Percentiles rank a stretch among this genome's conserved stretches.
Evolutionary conservation across 805 yeast species (phyloP).

Genomic region (Metschnikowia orientalis): DNA sequence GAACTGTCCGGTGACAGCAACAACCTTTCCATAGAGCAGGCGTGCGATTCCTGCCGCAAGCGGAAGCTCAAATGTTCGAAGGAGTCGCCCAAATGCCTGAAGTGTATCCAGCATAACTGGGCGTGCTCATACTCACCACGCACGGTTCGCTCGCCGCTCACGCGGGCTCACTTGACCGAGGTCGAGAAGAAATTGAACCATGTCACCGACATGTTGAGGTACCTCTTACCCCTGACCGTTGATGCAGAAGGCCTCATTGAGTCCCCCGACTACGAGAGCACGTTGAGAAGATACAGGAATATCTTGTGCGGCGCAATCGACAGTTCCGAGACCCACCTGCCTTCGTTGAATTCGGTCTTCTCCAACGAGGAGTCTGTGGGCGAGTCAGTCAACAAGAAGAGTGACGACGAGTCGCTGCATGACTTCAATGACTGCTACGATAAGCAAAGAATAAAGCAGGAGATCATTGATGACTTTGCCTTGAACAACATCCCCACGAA

Average conservation of each 20-base stretch:
- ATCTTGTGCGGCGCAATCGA: constrained; percentile 5
- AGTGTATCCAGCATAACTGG: constrained; percentile 70
- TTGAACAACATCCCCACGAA: constrained; percentile 35
- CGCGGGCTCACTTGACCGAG: constrained; percentile 73
- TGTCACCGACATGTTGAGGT: constrained; percentile 29
- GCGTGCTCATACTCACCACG: constrained; percentile 76
- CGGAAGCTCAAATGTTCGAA: constrained; percentile 79
- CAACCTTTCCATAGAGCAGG: constrained; percentile 42
- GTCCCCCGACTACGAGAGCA: constrained; percentile 16
- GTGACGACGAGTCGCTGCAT: constrained; percentile 6
- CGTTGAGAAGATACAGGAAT: constrained; percentile 13
- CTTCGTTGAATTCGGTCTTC: constrained; percentile 23
- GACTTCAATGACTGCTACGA: constrained; percentile 13
- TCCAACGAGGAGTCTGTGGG: constrained; percentile 21
- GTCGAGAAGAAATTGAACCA: constrained; percentile 51
- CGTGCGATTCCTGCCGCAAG: constrained; percentile 80
- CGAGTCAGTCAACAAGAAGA: constrained; percentile 15
- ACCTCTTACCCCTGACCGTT: constrained; percentile 25
- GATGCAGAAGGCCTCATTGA: constrained; percentile 20
- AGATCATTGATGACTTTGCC: constrained; percentile 36
- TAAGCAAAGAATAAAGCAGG: constrained; percentile 31
- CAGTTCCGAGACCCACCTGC: constrained; percentile 20
- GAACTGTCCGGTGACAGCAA: not conserved
- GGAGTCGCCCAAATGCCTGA: constrained; percentile 69
- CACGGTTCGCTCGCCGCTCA: constrained; percentile 72